phyloP scores from a whole-genome alignment of 2,329 filamentous ascomycete genomes.

The Aschersonia sp. region DNA sequence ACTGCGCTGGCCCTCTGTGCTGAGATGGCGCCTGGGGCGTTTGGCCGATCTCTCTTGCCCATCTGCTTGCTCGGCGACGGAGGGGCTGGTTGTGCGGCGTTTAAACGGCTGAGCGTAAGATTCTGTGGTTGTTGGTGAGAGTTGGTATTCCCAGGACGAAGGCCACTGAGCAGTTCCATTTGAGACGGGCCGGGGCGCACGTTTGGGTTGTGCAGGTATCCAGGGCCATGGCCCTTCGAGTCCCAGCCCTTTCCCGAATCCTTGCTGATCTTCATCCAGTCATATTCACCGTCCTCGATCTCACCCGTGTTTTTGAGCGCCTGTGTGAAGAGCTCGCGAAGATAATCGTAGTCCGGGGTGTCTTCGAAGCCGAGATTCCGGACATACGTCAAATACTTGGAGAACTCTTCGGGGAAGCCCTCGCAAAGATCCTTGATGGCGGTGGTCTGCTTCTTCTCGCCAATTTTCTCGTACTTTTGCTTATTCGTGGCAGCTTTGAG shows the following conservation, averaged over 20 bases:
- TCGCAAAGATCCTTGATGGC: conserved; percentile 94
- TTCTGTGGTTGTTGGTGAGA: conserved; percentile 47
- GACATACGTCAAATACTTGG: conserved; percentile 93
- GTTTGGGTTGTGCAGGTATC: conserved; percentile 61
- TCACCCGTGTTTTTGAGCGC: conserved; percentile 89
- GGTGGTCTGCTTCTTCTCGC: conserved; percentile 98
- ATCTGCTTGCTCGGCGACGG: conserved; percentile 73
- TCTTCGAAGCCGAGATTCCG: conserved; percentile 97
- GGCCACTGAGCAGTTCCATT: conserved; percentile 68
- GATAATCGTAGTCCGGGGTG: conserved; percentile 94
- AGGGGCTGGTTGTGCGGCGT: conserved; percentile 81
- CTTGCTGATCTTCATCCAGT: conserved; percentile 97
- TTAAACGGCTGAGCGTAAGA: conserved; percentile 79
- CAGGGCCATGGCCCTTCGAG: conserved; percentile 43
- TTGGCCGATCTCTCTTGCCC: conserved; percentile 62
- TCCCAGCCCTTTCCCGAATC: conserved; percentile 81
- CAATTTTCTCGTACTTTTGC: conserved; percentile 99
- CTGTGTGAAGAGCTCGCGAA: conserved; percentile 91
- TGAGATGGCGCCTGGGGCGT: conserved; percentile 57
- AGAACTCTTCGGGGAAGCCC: conserved; percentile 92
- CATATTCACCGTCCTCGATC: conserved; percentile 95
- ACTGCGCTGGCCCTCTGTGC: conserved; percentile 65
- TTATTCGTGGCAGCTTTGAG: conserved; percentile 66
- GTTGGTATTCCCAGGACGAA: conserved; percentile 50
- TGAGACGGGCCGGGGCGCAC: conserved; percentile 67